Evolutionary conservation across 345 rosid genomes (phyloP).

Genomic region (Dipteronia dyeriana): DNA sequence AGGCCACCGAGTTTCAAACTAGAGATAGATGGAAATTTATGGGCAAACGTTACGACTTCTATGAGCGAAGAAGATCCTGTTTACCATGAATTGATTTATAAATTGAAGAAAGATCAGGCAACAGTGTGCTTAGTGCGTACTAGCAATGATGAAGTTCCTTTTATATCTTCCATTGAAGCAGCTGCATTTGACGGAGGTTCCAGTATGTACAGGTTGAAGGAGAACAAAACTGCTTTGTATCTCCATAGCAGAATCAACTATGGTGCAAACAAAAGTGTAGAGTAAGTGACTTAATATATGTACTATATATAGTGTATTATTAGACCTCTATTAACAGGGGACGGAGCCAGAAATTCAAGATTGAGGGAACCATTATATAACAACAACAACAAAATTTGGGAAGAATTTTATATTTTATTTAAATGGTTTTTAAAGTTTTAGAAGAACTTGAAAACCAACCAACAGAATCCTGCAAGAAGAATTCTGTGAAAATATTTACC

Average conservation of each 20-base stretch:
- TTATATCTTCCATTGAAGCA: constrained; percentile 36
- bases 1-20: constrained; percentile 27
- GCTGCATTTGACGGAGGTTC: background rate
- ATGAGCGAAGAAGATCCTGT: constrained; percentile 11
- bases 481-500: too few species aligned
- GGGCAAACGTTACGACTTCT: constrained; percentile 27
- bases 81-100: constrained; percentile 27
- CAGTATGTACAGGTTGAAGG: constrained; percentile 21
- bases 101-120: background rate
- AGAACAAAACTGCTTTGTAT: constrained; percentile 20
- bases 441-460: too few species aligned
- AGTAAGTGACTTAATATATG: background rate
- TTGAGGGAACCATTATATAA: too few species aligned
- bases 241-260: constrained; percentile 16
- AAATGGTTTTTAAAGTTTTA: too few species aligned
- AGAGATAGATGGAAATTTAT: constrained; percentile 26
- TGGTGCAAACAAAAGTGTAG: constrained; percentile 11
- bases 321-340: too few species aligned
- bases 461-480: too few species aligned
- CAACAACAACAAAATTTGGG: too few species aligned
- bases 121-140: constrained; percentile 25
- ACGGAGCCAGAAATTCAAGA: too few species aligned
- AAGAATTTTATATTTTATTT: too few species aligned
- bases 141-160: constrained; percentile 20
- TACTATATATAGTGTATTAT: too few species aligned